A percentile compares a stretch with the other conserved stretches of the same genome.
These are phyloP conservation scores for Acanthamoeba rhysodes DNA, from an alignment of 208 protist species.

Conservation along the genomic window DNA sequence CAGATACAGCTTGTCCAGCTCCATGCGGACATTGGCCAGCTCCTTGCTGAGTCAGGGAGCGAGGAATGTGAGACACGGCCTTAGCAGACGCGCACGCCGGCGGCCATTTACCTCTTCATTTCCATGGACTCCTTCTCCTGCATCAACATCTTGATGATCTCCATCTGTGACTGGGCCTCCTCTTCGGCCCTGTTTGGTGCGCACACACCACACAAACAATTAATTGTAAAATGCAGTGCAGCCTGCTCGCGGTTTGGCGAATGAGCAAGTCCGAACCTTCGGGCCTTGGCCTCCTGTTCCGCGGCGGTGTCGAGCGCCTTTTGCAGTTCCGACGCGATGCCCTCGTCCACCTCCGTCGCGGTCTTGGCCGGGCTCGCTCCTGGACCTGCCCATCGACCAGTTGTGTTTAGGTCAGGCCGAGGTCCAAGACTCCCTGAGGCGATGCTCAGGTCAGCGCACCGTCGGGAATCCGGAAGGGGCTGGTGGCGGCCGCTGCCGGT, in stretches of 20 bases:
- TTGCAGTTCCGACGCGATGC: constrained; percentile 45
- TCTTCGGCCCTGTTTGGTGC: constrained; percentile 1
- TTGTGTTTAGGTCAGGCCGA: too few species aligned
- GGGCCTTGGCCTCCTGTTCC: constrained; percentile 40
- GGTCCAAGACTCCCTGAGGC: too few species aligned
- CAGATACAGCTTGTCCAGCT: constrained; percentile 70
- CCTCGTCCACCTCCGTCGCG: neutral
- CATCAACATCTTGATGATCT: constrained; percentile 71
- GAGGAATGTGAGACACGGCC: neutral
- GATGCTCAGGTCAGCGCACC: neutral
- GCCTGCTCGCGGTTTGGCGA: too few species aligned
- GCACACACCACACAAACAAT: neutral
- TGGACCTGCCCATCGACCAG: neutral
- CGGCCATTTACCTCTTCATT: constrained; percentile 41
- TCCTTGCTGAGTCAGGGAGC: neutral
- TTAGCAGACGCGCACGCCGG: too few species aligned
- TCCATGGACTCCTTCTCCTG: constrained; percentile 64
- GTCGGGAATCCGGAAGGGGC: neutral
- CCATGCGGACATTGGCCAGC: neutral
- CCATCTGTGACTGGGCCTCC: constrained; percentile 56
- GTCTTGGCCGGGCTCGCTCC: neutral
- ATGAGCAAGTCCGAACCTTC: neutral
- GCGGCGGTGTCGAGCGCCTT: constrained; percentile 49
- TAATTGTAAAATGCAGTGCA: too few species aligned
- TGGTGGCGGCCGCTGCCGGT: neutral